phyloP scores from a whole-genome alignment of 805 yeast genomes.

The Teunomyces cretensis region DNA sequence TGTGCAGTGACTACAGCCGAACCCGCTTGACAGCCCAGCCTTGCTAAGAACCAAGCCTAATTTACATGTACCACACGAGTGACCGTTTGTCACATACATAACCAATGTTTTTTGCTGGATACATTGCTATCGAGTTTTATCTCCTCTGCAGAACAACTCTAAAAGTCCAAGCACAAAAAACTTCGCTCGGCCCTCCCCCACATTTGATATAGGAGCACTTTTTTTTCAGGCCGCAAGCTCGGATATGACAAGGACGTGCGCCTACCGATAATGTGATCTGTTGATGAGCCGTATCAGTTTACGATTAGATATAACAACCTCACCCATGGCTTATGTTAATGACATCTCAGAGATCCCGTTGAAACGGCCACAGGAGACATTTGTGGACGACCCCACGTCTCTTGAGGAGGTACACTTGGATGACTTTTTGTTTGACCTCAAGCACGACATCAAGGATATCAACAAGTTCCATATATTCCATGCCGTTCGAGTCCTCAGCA shows the following conservation, averaged over 20 bases:
- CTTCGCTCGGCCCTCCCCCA: not conserved
- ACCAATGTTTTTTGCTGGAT: too few species aligned
- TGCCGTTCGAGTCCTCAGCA: constrained; percentile 29
- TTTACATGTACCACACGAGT: too few species aligned
- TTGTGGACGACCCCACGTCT: constrained; percentile 38
- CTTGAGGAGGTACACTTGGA: constrained; percentile 32
- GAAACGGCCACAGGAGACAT: constrained; percentile 38
- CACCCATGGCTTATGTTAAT: constrained; percentile 2
- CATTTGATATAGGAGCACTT: not conserved
- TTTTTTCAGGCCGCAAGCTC: too few species aligned
- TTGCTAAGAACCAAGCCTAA: too few species aligned
- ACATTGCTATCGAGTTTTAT: too few species aligned
- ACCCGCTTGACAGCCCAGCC: too few species aligned
- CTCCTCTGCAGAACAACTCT: too few species aligned
- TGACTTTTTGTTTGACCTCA: constrained; percentile 36
- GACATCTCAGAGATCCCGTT: constrained; percentile 33
- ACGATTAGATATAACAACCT: not conserved
- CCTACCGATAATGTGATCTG: not conserved
- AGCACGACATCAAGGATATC: constrained; percentile 29
- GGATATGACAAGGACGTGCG: not conserved
- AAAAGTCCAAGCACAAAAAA: too few species aligned
- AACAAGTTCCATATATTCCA: constrained; percentile 36
- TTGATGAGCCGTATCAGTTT: not conserved
- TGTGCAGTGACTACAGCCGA: too few species aligned
- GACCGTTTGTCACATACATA: too few species aligned